Conservation (phyloP, 108 stramenopile genomes). For the Licmophora abbreviata region DNA sequence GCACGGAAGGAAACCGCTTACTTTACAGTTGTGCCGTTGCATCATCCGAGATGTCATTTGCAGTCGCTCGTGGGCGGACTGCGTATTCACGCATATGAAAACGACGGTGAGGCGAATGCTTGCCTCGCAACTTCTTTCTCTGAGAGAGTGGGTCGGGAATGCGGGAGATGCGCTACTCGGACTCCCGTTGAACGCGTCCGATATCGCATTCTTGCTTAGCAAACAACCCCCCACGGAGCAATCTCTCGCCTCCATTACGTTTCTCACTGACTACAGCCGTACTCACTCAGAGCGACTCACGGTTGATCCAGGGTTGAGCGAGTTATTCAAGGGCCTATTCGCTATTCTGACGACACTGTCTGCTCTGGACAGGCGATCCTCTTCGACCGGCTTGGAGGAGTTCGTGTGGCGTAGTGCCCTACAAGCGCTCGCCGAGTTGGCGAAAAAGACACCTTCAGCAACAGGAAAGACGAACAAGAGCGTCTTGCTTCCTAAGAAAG, state of each 20-base stretch:
- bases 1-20: neutral
- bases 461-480: too few species aligned
- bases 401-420: too few species aligned
- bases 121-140: constrained; percentile 25
- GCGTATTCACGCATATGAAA: constrained; percentile 30
- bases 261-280: constrained; percentile 45
- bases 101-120: constrained; percentile 7
- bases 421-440: too few species aligned
- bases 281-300: constrained; percentile 22
- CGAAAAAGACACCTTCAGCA: too few species aligned
- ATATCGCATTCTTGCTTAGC: constrained; percentile 37
- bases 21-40: constrained; percentile 14
- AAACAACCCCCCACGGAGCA: constrained; percentile 12
- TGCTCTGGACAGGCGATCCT: neutral
- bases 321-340: constrained; percentile 14
- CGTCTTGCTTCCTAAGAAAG: too few species aligned
- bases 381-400: too few species aligned
- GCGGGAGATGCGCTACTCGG: constrained; percentile 37
- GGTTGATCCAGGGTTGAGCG: constrained; percentile 1
- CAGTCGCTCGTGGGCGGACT: constrained; percentile 58
- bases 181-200: constrained; percentile 49
- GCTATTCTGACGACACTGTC: constrained; percentile 22
- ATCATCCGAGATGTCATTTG: constrained; percentile 35
- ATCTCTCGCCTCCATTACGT: constrained; percentile 31
- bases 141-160: constrained; percentile 19